Percentiles rank a stretch among this genome's conserved stretches.
Evolutionary conservation across 2,329 filamentous ascomycete species (phyloP).

Genomic region (Stemphylium lycopersici): DNA sequence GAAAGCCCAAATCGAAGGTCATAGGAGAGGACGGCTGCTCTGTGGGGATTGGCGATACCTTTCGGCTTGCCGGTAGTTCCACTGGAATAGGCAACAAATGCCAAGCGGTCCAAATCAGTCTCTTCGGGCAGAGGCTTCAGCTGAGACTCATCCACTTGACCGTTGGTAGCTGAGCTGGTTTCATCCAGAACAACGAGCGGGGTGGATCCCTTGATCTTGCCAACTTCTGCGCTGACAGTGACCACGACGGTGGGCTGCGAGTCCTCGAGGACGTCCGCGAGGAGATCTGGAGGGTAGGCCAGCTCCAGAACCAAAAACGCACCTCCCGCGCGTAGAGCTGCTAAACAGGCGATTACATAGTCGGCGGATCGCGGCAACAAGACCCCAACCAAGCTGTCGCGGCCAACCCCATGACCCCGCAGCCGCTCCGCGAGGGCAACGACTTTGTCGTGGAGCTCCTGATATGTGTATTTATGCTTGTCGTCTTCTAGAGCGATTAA

Average conservation of each 20-base stretch:
- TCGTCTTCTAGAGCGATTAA: constrained; percentile 76
- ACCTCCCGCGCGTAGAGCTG: constrained; percentile 77
- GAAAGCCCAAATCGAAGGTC: constrained; percentile 72
- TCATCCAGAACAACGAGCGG: constrained; percentile 71
- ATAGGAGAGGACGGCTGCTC: constrained; percentile 75
- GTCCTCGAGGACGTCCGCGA: constrained; percentile 79
- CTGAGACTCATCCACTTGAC: constrained; percentile 51
- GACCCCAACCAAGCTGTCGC: constrained; percentile 76
- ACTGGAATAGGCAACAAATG: constrained; percentile 82
- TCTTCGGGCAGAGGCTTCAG: constrained; percentile 63
- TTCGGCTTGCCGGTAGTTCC: constrained; percentile 81
- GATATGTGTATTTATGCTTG: constrained; percentile 70
- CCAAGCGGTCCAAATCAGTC: constrained; percentile 73
- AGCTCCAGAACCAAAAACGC: constrained; percentile 82
- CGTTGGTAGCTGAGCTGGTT: constrained; percentile 26
- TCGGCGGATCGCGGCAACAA: constrained; percentile 76
- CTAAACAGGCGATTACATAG: constrained; percentile 79
- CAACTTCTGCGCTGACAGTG: constrained; percentile 68
- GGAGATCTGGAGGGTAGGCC: constrained; percentile 74
- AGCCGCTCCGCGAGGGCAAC: constrained; percentile 68
- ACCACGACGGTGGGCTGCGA: constrained; percentile 73
- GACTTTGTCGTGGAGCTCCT: constrained; percentile 72
- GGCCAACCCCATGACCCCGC: constrained; percentile 70
- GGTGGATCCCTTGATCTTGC: constrained; percentile 67
- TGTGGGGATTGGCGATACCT: constrained; percentile 79